phyloP scores from a whole-genome alignment of 2,329 filamentous ascomycete genomes.

The Diaporthe sp. region DNA sequence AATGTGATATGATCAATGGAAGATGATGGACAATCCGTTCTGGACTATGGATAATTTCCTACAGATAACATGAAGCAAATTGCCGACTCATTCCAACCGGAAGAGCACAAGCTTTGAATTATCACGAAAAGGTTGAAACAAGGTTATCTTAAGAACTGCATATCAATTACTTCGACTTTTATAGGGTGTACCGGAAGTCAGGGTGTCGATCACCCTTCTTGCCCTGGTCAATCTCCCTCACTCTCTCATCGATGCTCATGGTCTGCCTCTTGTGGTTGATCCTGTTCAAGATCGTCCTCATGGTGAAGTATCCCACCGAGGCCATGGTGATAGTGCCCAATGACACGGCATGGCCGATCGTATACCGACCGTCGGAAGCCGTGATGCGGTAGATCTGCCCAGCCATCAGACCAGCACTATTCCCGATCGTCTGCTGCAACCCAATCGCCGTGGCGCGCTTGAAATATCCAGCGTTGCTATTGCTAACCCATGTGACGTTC shows the following conservation, averaged over 20 bases:
- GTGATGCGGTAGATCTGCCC: slow-evolving; percentile 54
- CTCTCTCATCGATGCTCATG: neutral
- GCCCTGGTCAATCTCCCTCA: neutral
- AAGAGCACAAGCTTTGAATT: no score
- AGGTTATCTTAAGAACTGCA: neutral
- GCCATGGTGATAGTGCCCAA: slow-evolving; percentile 48
- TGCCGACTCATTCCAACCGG: no score
- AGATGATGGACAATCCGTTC: no score
- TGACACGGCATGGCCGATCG: slow-evolving; percentile 49
- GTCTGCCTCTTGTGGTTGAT: neutral
- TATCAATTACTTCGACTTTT: neutral
- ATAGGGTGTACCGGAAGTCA: neutral
- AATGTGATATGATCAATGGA: no score
- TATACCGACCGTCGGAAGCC: slow-evolving; percentile 46
- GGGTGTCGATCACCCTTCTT: slow-evolving; percentile 12
- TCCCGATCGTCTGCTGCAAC: slow-evolving; percentile 60
- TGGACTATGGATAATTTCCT: no score
- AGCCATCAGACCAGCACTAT: slow-evolving; percentile 60
- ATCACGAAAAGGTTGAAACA: neutral
- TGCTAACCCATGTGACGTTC: slow-evolving; percentile 62
- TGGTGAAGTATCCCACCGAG: neutral
- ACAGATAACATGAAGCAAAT: no score
- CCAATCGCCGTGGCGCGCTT: slow-evolving; percentile 62
- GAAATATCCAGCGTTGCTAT: slow-evolving; percentile 61
- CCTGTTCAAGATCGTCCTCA: neutral